Evolutionary conservation across 2,329 filamentous ascomycete species (phyloP), one percentile per base, ranked within the genome.

Genomic region (Trichoderma koningiopsis): DNA sequence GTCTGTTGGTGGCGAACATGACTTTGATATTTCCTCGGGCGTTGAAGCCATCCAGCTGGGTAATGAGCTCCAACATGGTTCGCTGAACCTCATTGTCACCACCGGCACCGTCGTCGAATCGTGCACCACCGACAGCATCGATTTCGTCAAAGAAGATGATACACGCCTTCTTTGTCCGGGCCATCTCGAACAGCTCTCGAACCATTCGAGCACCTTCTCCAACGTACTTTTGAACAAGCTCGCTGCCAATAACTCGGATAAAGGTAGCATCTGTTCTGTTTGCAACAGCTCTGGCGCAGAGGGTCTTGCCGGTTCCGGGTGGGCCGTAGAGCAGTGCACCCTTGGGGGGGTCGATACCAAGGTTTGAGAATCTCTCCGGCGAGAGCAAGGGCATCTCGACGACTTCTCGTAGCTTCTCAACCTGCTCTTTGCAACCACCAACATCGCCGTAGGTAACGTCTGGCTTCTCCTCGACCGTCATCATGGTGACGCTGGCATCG

Each of bases 391-490:
- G 96, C 93, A 98, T 98, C 83, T 99, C 96, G 69, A 99, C 96
- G 66, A 99, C 96, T 83, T 99, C 96, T 80, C 96, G 89, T 74
- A 99, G 88, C 87, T 99, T 99, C 86, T 99, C 96, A 52, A 99
- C 97, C 83, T 99, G 96, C 82, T 99, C 96, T 83, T 99, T 99
- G 88, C 94, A 98, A 68, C 96, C 96, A 82, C 96, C 96, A 52
- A 99, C 95, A 84, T 99, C 96, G 75, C 96, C 96, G 76, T 99
- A 99, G 72, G 96, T 99, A 71, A 99, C 96, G 80, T 99, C 96
- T 19, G 96, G 96, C 86, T 99, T 99, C 84, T 99, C 96, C 85
- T 99, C 96, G 73, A 99, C 96, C 62, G 96, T 98, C 96, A 99
- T 99, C 96, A 99, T 99, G 49, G 96, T 99, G 74, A 99, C 96